These are phyloP conservation scores for Lodderomyces elongisporus DNA, from an alignment of 1,139 yeast genomes.

Conservation along the genomic window DNA sequence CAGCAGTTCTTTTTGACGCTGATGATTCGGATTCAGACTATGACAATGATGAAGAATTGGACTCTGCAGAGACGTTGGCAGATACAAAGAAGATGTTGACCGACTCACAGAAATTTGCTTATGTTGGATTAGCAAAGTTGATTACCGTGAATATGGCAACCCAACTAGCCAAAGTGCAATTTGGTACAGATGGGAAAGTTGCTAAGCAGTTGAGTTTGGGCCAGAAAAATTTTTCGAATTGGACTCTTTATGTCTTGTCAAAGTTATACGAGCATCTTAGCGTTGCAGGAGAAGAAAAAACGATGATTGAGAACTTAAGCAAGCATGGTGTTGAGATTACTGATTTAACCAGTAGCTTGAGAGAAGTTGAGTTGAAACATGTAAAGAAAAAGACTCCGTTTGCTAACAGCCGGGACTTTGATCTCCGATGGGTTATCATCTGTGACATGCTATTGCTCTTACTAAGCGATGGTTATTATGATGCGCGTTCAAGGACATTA, in stretches of 20 bases:
- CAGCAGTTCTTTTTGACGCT: slow-evolving; percentile 22
- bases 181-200: slow-evolving; percentile 46
- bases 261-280: slow-evolving; percentile 81
- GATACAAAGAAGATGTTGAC: slow-evolving; percentile 77
- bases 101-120: slow-evolving; percentile 86
- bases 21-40: slow-evolving; percentile 27
- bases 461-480: slow-evolving; percentile 82
- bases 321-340: slow-evolving; percentile 73
- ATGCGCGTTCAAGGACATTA: slow-evolving; percentile 78
- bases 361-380: slow-evolving; percentile 38
- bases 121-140: slow-evolving; percentile 78
- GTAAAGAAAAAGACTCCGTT: slow-evolving; percentile 7
- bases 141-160: slow-evolving; percentile 79
- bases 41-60: slow-evolving; percentile 35
- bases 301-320: slow-evolving; percentile 84
- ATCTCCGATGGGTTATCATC: slow-evolving; percentile 86
- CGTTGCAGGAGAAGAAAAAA: slow-evolving; percentile 63
- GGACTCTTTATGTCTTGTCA: slow-evolving; percentile 74
- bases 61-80: slow-evolving; percentile 61
- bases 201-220: slow-evolving; percentile 61
- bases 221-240: slow-evolving; percentile 76
- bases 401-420: slow-evolving; percentile 39
- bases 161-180: slow-evolving; percentile 57
- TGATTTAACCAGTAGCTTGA: slow-evolving; percentile 63
- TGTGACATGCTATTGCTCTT: slow-evolving; percentile 84